Conservation (phyloP, 257 asterid species). For the Solanum clarkiae region DNA sequence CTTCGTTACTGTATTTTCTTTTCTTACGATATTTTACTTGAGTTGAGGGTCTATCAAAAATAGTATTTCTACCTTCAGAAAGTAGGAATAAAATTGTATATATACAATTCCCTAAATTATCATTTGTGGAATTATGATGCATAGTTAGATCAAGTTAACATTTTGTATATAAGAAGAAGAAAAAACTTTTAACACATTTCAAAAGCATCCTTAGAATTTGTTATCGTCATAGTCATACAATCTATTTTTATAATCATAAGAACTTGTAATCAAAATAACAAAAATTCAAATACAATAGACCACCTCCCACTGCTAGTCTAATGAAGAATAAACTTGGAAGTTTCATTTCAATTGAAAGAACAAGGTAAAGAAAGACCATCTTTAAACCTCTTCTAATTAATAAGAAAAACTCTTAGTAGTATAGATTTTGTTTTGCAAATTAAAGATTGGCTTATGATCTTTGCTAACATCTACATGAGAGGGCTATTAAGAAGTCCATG, state of each 20-base stretch:
- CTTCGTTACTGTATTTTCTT: too few relatives aligned
- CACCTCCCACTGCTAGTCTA: not conserved
- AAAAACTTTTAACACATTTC: too few relatives aligned
- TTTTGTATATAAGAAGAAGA: too few relatives aligned
- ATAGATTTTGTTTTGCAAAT: not conserved
- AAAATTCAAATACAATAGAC: not conserved
- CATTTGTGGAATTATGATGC: too few relatives aligned
- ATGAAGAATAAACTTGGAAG: not conserved
- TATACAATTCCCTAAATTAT: too few relatives aligned
- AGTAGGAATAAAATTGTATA: too few relatives aligned
- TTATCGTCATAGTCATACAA: not conserved
- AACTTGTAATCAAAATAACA: not conserved
- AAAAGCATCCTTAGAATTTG: not conserved
- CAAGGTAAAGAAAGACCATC: not conserved
- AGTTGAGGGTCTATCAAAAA: too few relatives aligned
- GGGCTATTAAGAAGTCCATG: slow-evolving; percentile 83
- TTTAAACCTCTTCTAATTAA: not conserved
- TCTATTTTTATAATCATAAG: not conserved
- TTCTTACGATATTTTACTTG: too few relatives aligned
- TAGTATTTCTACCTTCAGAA: too few relatives aligned
- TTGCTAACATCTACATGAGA: slow-evolving; percentile 30
- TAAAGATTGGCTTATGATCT: not conserved
- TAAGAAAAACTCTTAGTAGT: not conserved
- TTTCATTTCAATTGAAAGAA: not conserved
- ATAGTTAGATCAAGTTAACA: too few relatives aligned